These are phyloP conservation scores for Diplotaxis tenuifolia DNA, from an alignment of 345 rosid genomes.

Conservation along the genomic window DNA sequence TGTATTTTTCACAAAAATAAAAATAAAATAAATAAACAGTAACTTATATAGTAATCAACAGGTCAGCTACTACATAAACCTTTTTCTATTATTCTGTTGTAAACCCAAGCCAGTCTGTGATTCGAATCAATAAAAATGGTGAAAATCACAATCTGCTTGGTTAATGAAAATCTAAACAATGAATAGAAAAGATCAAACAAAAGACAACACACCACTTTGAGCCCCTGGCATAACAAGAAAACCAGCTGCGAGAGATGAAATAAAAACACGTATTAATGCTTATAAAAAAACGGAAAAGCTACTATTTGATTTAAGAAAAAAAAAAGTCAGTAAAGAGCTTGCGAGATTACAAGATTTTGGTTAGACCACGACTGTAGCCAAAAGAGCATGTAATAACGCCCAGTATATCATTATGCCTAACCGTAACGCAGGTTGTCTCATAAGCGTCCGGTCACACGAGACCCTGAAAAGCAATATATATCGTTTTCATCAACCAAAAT, in stretches of 20 bases:
- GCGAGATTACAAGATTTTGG: conserved; percentile 17
- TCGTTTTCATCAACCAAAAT: not conserved
- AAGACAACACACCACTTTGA: conserved; percentile 19
- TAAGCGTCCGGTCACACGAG: conserved; percentile 88
- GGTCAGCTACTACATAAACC: conserved; percentile 13
- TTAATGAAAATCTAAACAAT: conserved; percentile 24
- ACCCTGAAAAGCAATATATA: conserved; percentile 50
- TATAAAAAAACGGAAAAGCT: not conserved
- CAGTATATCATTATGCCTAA: conserved; percentile 81
- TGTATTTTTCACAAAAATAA: not conserved
- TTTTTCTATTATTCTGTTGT: conserved; percentile 1
- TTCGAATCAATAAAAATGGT: conserved; percentile 25
- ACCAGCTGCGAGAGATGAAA: conserved; percentile 11
- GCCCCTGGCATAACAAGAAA: not conserved
- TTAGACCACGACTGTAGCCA: conserved; percentile 70
- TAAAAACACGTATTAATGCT: not conserved
- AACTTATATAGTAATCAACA: not conserved
- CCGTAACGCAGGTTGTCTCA: conserved; percentile 87
- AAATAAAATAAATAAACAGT: not conserved
- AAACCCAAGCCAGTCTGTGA: conserved; percentile 34
- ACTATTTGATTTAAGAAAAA: not conserved
- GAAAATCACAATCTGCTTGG: conserved; percentile 32
- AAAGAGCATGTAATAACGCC: conserved; percentile 81
- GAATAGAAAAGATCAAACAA: conserved; percentile 4
- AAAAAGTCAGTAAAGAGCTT: not conserved